Evolutionary conservation across 192 early-diverging fungal genomes (phyloP).

Genomic region (Geosiphon pyriformis): DNA sequence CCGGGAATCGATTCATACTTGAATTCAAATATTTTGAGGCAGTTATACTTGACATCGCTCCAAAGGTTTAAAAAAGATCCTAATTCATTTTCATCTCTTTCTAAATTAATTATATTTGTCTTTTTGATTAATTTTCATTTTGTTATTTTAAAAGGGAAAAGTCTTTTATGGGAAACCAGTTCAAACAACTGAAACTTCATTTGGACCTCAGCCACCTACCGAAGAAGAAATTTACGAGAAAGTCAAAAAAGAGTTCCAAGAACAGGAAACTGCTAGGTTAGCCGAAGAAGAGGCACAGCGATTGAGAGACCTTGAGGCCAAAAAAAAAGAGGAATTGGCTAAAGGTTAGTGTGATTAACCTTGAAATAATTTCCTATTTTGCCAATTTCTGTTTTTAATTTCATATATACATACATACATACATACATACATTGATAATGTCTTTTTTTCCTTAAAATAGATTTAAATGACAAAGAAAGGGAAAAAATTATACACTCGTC

Average conservation of each 20-base stretch:
- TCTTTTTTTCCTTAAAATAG: constrained; percentile 28
- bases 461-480: constrained; percentile 82
- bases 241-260: constrained; percentile 61
- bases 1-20: constrained; percentile 38
- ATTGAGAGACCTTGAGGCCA: constrained; percentile 27
- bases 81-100: neutral
- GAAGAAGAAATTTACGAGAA: constrained; percentile 49
- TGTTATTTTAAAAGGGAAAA: constrained; percentile 48
- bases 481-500: constrained; percentile 67
- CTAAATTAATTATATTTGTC: neutral
- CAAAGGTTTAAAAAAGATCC: constrained; percentile 49
- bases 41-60: constrained; percentile 81
- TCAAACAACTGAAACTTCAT: constrained; percentile 59
- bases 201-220: constrained; percentile 42
- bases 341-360: constrained; percentile 29
- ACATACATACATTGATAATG: neutral
- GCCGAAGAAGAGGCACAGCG: constrained; percentile 46
- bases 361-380: neutral
- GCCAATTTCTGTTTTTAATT: no score
- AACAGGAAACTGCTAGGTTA: constrained; percentile 43
- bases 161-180: constrained; percentile 89
- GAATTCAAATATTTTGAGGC: constrained; percentile 69
- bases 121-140: neutral
- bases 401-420: no score
- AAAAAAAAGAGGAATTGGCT: constrained; percentile 32